Evolutionary conservation across 2,329 filamentous ascomycete species (phyloP).

Genomic region (Pseudocercospora pini-densiflorae): DNA sequence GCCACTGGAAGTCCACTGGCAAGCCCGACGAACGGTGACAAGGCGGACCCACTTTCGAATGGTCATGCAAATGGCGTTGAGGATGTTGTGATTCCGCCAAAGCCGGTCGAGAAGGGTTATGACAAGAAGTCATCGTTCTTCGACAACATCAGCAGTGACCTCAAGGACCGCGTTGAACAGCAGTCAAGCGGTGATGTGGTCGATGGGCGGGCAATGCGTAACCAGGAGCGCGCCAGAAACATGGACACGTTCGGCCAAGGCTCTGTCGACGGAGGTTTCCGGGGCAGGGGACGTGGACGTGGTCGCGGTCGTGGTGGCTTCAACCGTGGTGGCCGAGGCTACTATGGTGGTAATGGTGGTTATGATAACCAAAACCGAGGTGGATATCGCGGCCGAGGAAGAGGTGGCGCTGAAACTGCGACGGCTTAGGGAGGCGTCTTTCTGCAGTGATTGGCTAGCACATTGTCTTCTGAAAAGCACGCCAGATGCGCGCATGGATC

Average conservation of each 20-base stretch:
- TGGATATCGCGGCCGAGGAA: slow-evolving; percentile 25
- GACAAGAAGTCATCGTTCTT: slow-evolving; percentile 93
- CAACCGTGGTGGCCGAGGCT: slow-evolving; percentile 20
- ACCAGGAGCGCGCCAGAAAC: slow-evolving; percentile 92
- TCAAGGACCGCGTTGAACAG: slow-evolving; percentile 74
- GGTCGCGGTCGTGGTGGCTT: slow-evolving; percentile 65
- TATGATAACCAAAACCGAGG: slow-evolving; percentile 21
- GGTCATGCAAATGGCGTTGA: slow-evolving; percentile 40
- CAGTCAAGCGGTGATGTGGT: slow-evolving; percentile 60
- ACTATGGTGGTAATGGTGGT: slow-evolving; percentile 24
- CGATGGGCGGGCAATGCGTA: slow-evolving; percentile 86
- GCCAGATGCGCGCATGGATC: slow-evolving; percentile 5
- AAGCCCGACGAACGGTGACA: slow-evolving; percentile 39
- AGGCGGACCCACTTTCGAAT: slow-evolving; percentile 31
- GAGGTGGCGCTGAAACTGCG: slow-evolving; percentile 27
- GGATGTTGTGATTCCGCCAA: slow-evolving; percentile 50
- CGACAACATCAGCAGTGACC: slow-evolving; percentile 95
- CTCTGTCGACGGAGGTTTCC: slow-evolving; percentile 79
- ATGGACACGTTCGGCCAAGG: slow-evolving; percentile 98
- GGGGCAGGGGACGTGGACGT: slow-evolving; percentile 77
- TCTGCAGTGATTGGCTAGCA: slow-evolving; percentile 13
- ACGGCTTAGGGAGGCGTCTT: slow-evolving; percentile 18
- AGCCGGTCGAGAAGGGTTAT: slow-evolving; percentile 63
- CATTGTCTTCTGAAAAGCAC: not conserved
- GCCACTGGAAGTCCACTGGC: slow-evolving; percentile 72